phyloP scores from a whole-genome alignment of 129 eudicot species.

The Gnaphalium uliginosum region DNA sequence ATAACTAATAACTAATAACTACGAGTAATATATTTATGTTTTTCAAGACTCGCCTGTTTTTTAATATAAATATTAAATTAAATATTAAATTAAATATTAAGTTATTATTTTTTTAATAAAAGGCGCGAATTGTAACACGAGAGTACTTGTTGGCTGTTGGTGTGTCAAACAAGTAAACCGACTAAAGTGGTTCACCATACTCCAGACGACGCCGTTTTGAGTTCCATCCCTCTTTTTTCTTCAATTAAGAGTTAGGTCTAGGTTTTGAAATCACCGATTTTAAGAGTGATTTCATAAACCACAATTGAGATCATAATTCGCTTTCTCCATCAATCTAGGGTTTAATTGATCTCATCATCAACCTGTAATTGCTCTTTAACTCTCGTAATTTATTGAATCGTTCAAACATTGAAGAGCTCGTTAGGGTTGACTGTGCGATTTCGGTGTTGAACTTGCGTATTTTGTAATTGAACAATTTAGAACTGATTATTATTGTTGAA shows the following conservation, averaged over 20 bases:
- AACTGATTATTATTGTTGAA: neutral
- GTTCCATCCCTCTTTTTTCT: neutral
- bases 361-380: constrained; percentile 9
- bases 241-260: constrained; percentile 1
- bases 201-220: constrained; percentile 28
- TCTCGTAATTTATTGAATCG: neutral
- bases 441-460: no score
- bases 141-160: neutral
- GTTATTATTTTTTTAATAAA: neutral
- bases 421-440: no score
- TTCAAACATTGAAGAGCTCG: constrained; percentile 3
- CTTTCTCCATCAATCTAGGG: constrained; percentile 5
- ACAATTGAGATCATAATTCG: constrained; percentile 14
- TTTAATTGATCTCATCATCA: constrained; percentile 18
- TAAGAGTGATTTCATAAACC: neutral
- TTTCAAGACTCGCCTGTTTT: no score
- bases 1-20: no score
- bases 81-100: no score
- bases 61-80: no score
- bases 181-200: constrained; percentile 9
- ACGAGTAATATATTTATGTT: no score
- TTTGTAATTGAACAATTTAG: neutral
- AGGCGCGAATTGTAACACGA: constrained; percentile 32
- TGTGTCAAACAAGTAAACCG: constrained; percentile 32
- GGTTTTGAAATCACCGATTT: constrained; percentile 14